These are phyloP conservation scores for Auricularia auricula-judae DNA, from an alignment of 768 basidiomycete species.

Conservation along the genomic window DNA sequence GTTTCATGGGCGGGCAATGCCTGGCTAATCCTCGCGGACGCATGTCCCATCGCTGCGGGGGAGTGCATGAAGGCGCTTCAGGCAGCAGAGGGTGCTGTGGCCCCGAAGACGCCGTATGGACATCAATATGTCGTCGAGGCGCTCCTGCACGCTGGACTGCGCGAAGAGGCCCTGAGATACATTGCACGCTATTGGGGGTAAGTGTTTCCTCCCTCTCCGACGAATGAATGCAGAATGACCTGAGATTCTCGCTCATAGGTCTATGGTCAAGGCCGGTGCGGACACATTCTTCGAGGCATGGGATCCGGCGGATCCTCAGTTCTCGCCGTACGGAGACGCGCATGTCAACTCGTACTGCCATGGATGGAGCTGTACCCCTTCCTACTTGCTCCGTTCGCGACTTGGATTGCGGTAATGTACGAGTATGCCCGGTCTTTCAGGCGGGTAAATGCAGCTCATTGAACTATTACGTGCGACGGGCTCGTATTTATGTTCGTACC, in stretches of 20 bases:
- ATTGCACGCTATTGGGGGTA: conserved; percentile 1
- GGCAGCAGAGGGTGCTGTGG: neutral
- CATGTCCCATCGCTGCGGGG: neutral
- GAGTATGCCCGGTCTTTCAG: too few species aligned
- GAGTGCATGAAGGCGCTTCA: neutral
- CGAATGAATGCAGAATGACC: too few species aligned
- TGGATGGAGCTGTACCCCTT: conserved; percentile 2
- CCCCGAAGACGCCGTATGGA: neutral
- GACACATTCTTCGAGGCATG: conserved; percentile 3
- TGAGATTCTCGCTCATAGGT: neutral
- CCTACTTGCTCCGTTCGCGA: neutral
- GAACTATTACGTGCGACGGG: too few species aligned
- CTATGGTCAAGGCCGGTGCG: neutral
- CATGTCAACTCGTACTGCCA: conserved; percentile 3
- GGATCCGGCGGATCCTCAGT: neutral
- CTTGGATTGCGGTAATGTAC: neutral
- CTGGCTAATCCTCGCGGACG: neutral
- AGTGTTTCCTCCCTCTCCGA: too few species aligned
- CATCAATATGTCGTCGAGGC: conserved; percentile 1
- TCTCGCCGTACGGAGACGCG: neutral
- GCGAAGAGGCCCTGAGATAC: neutral
- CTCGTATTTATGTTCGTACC: too few species aligned
- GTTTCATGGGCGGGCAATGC: neutral
- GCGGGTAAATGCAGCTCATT: too few species aligned
- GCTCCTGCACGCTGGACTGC: neutral